Evolutionary conservation across 495 filamentous ascomycete species (phyloP).

Genomic region (Penicillium antarcticum): DNA sequence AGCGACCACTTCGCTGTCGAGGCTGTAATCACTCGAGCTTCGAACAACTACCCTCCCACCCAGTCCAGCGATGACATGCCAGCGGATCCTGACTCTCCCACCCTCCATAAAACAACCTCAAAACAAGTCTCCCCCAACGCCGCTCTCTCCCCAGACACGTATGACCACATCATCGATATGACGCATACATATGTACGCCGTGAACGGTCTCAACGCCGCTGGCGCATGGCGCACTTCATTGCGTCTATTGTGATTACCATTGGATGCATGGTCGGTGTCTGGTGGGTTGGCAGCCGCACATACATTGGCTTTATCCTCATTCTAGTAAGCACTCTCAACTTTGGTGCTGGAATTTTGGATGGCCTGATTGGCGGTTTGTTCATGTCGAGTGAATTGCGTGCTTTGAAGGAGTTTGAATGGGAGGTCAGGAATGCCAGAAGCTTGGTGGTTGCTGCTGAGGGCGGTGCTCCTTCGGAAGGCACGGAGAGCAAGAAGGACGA

Average conservation of each 20-base stretch:
- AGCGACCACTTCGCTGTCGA: slow-evolving; percentile 89
- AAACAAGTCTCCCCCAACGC: slow-evolving; percentile 23
- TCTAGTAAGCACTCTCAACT: slow-evolving; percentile 70
- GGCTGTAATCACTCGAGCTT: slow-evolving; percentile 35
- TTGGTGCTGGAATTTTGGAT: slow-evolving; percentile 73
- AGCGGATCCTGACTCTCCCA: slow-evolving; percentile 1
- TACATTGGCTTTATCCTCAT: slow-evolving; percentile 80
- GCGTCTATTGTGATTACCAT: slow-evolving; percentile 61
- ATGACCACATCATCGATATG: slow-evolving; percentile 70
- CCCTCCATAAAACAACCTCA: slow-evolving; percentile 17
- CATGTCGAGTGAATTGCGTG: slow-evolving; percentile 74
- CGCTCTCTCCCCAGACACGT: slow-evolving; percentile 50
- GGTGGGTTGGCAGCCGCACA: slow-evolving; percentile 70
- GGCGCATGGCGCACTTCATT: slow-evolving; percentile 70
- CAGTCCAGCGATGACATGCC: background rate
- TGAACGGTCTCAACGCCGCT: slow-evolving; percentile 64
- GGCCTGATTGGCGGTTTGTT: slow-evolving; percentile 86
- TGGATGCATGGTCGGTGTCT: slow-evolving; percentile 73
- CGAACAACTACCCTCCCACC: background rate
- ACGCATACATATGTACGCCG: slow-evolving; percentile 62
- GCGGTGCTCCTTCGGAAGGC: background rate
- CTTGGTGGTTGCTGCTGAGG: slow-evolving; percentile 23
- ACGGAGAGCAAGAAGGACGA: slow-evolving; percentile 2
- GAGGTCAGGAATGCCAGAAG: slow-evolving; percentile 72
- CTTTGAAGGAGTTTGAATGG: slow-evolving; percentile 92